Percentiles rank a stretch among this genome's conserved stretches.
These are phyloP conservation scores for Exobasidium cylindrosporum DNA, from an alignment of 1,284 basidiomycete genomes.

Conservation along the genomic window DNA sequence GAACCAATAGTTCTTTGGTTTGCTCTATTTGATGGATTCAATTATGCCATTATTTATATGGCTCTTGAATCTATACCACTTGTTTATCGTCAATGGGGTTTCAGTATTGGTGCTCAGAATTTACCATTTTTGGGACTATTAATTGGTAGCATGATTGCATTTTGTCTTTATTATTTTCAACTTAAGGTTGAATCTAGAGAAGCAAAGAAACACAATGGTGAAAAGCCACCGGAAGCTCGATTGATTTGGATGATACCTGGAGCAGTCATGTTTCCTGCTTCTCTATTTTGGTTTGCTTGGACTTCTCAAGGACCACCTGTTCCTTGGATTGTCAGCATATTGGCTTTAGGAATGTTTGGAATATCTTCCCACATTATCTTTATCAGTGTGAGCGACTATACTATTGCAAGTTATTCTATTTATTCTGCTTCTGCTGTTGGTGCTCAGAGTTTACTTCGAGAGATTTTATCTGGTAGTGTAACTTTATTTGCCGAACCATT, in stretches of 20 bases:
- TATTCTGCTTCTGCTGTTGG: conserved; percentile 40
- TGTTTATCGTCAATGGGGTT: conserved; percentile 49
- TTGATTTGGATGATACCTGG: conserved; percentile 17
- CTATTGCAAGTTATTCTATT: conserved; percentile 32
- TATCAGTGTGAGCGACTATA: conserved; percentile 43
- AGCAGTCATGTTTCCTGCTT: conserved; percentile 17
- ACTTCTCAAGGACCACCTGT: conserved; percentile 31
- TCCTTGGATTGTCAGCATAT: conserved; percentile 37
- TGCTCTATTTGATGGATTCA: conserved; percentile 43
- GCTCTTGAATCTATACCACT: conserved; percentile 56
- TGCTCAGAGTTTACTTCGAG: conserved; percentile 39
- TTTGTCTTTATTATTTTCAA: conserved; percentile 27
- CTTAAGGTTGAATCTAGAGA: conserved; percentile 11
- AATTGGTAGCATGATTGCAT: conserved; percentile 32
- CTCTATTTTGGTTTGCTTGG: conserved; percentile 42
- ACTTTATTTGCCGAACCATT: conserved; percentile 33
- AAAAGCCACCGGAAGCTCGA: conserved; percentile 12
- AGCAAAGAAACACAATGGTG: conserved; percentile 10
- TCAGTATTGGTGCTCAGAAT: conserved; percentile 27
- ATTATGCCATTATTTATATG: conserved; percentile 54
- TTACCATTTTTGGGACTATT: conserved; percentile 37
- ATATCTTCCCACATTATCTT: conserved; percentile 42
- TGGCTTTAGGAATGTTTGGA: conserved; percentile 34
- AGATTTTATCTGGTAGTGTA: conserved; percentile 32
- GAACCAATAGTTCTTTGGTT: conserved; percentile 52